Conservation (phyloP, 805 yeast genomes). For the Saccharomycopsis malanga region DNA sequence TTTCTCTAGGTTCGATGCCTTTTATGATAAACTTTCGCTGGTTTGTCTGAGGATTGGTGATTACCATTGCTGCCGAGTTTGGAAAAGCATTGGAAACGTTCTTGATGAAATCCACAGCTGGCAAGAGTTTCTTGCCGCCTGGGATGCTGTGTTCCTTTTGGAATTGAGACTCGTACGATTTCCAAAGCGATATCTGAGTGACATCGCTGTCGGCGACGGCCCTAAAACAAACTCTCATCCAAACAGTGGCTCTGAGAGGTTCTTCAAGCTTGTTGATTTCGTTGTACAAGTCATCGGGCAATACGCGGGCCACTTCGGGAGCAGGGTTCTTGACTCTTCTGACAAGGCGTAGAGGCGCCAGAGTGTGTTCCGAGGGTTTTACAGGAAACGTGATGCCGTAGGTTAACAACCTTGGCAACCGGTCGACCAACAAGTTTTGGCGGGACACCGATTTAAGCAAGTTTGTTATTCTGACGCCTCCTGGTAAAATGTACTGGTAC, state of each 20-base stretch:
- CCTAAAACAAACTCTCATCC: constrained; percentile 90
- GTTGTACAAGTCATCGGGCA: constrained; percentile 48
- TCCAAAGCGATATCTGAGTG: constrained; percentile 94
- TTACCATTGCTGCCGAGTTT: constrained; percentile 88
- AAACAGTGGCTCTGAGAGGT: constrained; percentile 85
- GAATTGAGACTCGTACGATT: constrained; percentile 84
- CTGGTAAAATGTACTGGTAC: constrained; percentile 69
- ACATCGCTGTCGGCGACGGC: constrained; percentile 75
- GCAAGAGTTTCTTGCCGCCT: constrained; percentile 53
- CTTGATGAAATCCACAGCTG: constrained; percentile 95
- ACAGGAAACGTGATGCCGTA: constrained; percentile 35
- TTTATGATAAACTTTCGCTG: constrained; percentile 81
- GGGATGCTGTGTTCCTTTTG: constrained; percentile 48
- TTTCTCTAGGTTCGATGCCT: constrained; percentile 83
- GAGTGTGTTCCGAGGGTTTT: constrained; percentile 32
- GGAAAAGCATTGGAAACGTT: constrained; percentile 88
- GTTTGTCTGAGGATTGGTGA: constrained; percentile 54
- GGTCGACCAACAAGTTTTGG: constrained; percentile 45
- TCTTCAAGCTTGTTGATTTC: constrained; percentile 63
- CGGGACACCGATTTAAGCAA: constrained; percentile 43
- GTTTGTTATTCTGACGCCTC: constrained; percentile 46
- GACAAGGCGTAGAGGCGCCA: constrained; percentile 36
- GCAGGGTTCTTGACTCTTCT: constrained; percentile 55
- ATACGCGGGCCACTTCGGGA: constrained; percentile 58
- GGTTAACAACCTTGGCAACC: constrained; percentile 55